Conservation (phyloP, 2,329 filamentous ascomycete species). For the Emericellopsis cladophorae region DNA sequence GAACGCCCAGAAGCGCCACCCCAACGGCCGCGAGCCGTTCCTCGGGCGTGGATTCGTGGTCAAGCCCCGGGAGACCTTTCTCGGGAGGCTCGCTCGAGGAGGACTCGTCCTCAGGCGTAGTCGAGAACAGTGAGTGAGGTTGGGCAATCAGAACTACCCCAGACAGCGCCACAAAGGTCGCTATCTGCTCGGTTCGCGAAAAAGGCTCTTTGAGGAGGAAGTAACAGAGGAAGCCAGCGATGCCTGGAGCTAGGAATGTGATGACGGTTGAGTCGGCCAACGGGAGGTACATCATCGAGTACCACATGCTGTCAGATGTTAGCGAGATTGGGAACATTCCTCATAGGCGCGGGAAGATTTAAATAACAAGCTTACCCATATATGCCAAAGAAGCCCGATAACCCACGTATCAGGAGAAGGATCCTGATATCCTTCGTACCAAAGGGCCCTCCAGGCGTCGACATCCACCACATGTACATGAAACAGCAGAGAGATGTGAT, state of each 20-base stretch:
- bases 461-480: constrained; percentile 60
- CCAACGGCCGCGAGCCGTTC: constrained; percentile 60
- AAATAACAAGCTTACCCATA: constrained; percentile 34
- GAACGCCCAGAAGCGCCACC: constrained; percentile 62
- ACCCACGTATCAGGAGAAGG: constrained; percentile 55
- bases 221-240: constrained; percentile 71
- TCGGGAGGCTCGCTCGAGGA: constrained; percentile 6
- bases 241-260: constrained; percentile 70
- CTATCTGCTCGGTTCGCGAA: constrained; percentile 63
- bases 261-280: constrained; percentile 82
- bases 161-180: constrained; percentile 58
- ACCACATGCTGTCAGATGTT: constrained; percentile 36
- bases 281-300: constrained; percentile 58
- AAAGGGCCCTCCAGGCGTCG: constrained; percentile 56
- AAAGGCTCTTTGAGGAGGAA: constrained; percentile 65
- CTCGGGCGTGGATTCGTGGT: constrained; percentile 35
- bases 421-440: constrained; percentile 54
- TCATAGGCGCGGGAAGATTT: neutral
- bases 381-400: constrained; percentile 65
- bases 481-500: constrained; percentile 57
- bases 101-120: constrained; percentile 5
- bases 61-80: constrained; percentile 12
- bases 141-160: constrained; percentile 78
- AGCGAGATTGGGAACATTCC: neutral
- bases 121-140: constrained; percentile 44